Evolutionary conservation across 225 moss, liverwort and hornwort species (phyloP).

Genomic region (Bryum argenteum): DNA sequence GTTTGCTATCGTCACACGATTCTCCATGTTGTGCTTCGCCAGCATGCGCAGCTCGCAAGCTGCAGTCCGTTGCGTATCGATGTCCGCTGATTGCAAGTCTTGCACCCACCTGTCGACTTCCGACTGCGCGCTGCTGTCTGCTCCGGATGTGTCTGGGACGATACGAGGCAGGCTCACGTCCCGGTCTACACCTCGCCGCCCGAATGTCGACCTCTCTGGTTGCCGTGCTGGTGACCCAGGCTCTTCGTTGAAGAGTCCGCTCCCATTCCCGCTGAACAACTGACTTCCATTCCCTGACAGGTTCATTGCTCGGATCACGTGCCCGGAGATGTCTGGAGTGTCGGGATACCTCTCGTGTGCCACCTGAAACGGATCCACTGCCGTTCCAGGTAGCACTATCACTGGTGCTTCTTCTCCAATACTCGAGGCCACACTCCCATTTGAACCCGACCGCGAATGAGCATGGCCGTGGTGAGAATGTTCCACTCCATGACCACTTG

Average conservation of each 20-base stretch:
- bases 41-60: conserved; percentile 86
- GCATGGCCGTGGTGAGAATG: conserved; percentile 17
- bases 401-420: conserved; percentile 55
- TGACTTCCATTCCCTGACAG: conserved; percentile 38
- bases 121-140: conserved; percentile 59
- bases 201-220: conserved; percentile 64
- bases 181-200: conserved; percentile 77
- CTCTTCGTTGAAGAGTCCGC: conserved; percentile 61
- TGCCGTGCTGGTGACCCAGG: conserved; percentile 72
- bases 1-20: conserved; percentile 81
- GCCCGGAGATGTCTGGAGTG: conserved; percentile 63
- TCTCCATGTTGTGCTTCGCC: conserved; percentile 89
- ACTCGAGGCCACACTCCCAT: conserved; percentile 61
- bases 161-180: conserved; percentile 75
- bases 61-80: conserved; percentile 64
- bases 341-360: conserved; percentile 64
- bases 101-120: conserved; percentile 73
- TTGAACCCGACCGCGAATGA: conserved; percentile 53
- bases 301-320: conserved; percentile 41
- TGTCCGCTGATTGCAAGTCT: conserved; percentile 62
- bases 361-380: conserved; percentile 36
- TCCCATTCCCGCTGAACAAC: conserved; percentile 36
- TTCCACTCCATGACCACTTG: conserved; percentile 42
- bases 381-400: conserved; percentile 23
- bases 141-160: conserved; percentile 66